A percentile compares a stretch with the other conserved stretches of the same genome.
phyloP scores from a whole-genome alignment of 1,139 yeast genomes.

The Taphrina confusa region DNA sequence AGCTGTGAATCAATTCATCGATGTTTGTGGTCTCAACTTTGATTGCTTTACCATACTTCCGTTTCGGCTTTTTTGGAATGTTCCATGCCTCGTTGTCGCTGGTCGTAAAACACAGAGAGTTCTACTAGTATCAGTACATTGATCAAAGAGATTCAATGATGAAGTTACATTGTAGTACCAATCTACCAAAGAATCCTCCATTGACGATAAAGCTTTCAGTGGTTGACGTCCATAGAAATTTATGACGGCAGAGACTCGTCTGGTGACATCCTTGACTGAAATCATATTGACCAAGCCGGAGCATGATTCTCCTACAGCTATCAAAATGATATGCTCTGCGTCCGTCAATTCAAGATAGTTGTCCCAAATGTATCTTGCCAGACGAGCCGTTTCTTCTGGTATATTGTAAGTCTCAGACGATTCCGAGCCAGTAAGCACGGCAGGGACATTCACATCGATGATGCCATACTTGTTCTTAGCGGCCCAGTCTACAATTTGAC shows the following conservation, averaged over 20 bases:
- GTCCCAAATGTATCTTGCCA: conserved; percentile 82
- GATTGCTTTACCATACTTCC: conserved; percentile 21
- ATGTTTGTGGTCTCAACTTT: background rate
- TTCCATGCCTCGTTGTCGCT: conserved; percentile 14
- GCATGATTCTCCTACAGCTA: conserved; percentile 89
- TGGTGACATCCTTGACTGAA: conserved; percentile 33
- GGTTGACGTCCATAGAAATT: conserved; percentile 27
- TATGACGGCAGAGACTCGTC: conserved; percentile 29
- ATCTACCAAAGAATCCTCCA: conserved; percentile 25
- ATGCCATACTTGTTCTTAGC: conserved; percentile 65
- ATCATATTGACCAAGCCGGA: conserved; percentile 82
- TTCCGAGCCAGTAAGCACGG: conserved; percentile 45
- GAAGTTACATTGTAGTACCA: conserved; percentile 30
- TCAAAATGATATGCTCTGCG: conserved; percentile 69
- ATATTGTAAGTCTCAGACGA: conserved; percentile 56
- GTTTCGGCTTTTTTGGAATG: conserved; percentile 21
- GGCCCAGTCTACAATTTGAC: conserved; percentile 63
- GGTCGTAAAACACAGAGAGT: conserved; percentile 16
- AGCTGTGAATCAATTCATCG: conserved; percentile 12
- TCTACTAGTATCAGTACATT: background rate
- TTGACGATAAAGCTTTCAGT: conserved; percentile 17
- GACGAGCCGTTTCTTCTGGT: conserved; percentile 67
- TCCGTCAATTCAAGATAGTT: conserved; percentile 68
- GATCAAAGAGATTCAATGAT: background rate
- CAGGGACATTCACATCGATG: conserved; percentile 79